Base-by-base conservation (phyloP, 225 moss, liverwort and hornwort genomes). In the Marchantia paleacea region DNA sequence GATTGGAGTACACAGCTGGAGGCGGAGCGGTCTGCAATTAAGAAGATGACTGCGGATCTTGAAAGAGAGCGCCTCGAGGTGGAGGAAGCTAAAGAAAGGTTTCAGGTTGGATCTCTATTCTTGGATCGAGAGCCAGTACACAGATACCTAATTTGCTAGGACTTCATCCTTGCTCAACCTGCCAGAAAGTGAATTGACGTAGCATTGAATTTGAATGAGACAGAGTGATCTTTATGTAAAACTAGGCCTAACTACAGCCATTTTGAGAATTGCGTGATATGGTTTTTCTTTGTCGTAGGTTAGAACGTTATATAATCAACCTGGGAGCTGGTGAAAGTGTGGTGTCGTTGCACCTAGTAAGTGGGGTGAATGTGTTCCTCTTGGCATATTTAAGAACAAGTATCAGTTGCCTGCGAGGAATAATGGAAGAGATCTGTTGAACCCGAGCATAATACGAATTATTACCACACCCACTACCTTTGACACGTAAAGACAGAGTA, bases 41-140 rank as follows among this genome's bases (percentile, higher is more conserved):
- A 49, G 31, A 79, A 82, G 31, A 65, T 72, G 76, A 64, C 62
- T 19, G 15, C 75, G 63, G 76, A 73, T 55, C 53, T 78, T 31
- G 75, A 81, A 9, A 61, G 81, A 24, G 69, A 71, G 68, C 81
- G 75, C 12, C 25, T 81, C 14, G 83, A 75, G 30, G 55, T 81
- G 69, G 79, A 75, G 60, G 70, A 31, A 47, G 74, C 69, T n/a
- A 71, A 78, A 31, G 50, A 67, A 26, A 75, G 52, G 60, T 51
- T 80, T 10, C 57, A 65, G 79, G 80, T 83, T 68, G 10, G 76
- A 10, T 52, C 55, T 39, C 54, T 55, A 29, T 25, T 53, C 11
- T 25, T 74, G 14, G 28, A 28, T 18, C 14, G 15, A 24, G 26
- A 55, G 25, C 28, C 51, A 49, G 24, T 72, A 15, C 52, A 11